These are phyloP conservation scores for Graphilbum ipis-grandicollis DNA, from an alignment of 2,329 filamentous ascomycete genomes.

Conservation along the genomic window DNA sequence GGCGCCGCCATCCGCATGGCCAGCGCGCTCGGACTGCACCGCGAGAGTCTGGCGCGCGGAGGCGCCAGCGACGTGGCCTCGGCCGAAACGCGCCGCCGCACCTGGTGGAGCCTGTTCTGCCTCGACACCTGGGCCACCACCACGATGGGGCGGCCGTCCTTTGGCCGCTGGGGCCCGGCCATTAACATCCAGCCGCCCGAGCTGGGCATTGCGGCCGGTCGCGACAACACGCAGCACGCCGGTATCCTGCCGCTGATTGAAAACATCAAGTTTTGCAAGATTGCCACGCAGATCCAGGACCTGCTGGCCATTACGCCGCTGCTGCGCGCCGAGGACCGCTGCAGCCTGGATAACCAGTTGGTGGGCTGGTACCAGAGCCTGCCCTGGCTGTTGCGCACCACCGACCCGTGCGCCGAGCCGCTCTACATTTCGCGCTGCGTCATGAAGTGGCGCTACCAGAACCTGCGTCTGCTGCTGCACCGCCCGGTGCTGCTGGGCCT, in stretches of 20 bases:
- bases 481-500: conserved; percentile 54
- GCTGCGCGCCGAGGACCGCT: conserved; percentile 47
- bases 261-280: conserved; percentile 65
- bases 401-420: conserved; percentile 51
- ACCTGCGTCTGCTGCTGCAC: conserved; percentile 59
- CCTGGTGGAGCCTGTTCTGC: conserved; percentile 62
- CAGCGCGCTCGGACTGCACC: conserved; percentile 54
- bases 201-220: conserved; percentile 25
- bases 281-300: conserved; percentile 63
- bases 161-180: conserved; percentile 49
- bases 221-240: conserved; percentile 39
- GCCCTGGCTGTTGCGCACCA: conserved; percentile 45
- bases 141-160: conserved; percentile 52
- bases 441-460: conserved; percentile 73
- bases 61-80: conserved; percentile 29
- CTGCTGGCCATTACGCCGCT: conserved; percentile 52
- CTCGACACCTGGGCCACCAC: conserved; percentile 59
- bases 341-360: conserved; percentile 48
- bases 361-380: conserved; percentile 56
- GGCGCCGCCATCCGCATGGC: conserved; percentile 58
- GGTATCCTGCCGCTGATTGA: conserved; percentile 56
- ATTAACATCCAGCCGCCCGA: conserved; percentile 49
- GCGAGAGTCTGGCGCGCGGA: conserved; percentile 33
- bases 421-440: conserved; percentile 53
- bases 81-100: conserved; percentile 44